Percentiles rank a stretch among this genome's conserved stretches.
Conservation (phyloP, 331 rosid species). For the Cucumis variabilis region DNA sequence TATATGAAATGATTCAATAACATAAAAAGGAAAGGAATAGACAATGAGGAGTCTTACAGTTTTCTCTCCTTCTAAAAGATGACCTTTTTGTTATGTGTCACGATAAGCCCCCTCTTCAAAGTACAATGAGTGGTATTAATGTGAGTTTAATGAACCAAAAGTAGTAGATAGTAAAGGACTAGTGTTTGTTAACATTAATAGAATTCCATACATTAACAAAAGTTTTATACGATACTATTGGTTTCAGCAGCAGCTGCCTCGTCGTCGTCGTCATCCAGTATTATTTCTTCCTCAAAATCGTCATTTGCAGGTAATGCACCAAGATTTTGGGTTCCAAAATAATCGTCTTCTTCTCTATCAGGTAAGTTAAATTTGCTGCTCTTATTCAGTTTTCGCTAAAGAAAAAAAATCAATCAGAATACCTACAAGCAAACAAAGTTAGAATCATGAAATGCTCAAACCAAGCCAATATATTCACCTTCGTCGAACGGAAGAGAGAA, state of each 20-base stretch:
- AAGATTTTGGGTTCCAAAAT: slow-evolving; percentile 52
- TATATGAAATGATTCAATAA: neutral
- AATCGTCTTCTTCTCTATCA: slow-evolving; percentile 78
- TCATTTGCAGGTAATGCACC: slow-evolving; percentile 67
- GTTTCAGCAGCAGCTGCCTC: slow-evolving; percentile 36
- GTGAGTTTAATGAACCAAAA: neutral
- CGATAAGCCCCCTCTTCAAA: slow-evolving; percentile 21
- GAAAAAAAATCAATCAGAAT: neutral
- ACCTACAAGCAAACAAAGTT: neutral
- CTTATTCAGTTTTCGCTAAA: slow-evolving; percentile 65
- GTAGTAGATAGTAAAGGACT: neutral
- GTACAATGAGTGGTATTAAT: neutral
- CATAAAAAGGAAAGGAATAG: neutral
- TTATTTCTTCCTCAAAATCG: slow-evolving; percentile 78
- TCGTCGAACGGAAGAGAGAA: no score
- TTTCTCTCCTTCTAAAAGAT: slow-evolving; percentile 52
- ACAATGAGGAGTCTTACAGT: slow-evolving; percentile 52
- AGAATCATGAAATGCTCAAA: neutral
- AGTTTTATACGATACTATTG: slow-evolving; percentile 44
- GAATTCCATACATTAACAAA: neutral
- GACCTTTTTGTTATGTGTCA: slow-evolving; percentile 37
- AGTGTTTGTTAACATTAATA: neutral
- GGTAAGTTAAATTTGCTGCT: slow-evolving; percentile 81
- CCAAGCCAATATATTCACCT: slow-evolving; percentile 36
- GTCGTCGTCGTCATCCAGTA: slow-evolving; percentile 51